Base-by-base conservation (phyloP, 2,329 filamentous ascomycete species). In the Nigrospora osmanthi region DNA sequence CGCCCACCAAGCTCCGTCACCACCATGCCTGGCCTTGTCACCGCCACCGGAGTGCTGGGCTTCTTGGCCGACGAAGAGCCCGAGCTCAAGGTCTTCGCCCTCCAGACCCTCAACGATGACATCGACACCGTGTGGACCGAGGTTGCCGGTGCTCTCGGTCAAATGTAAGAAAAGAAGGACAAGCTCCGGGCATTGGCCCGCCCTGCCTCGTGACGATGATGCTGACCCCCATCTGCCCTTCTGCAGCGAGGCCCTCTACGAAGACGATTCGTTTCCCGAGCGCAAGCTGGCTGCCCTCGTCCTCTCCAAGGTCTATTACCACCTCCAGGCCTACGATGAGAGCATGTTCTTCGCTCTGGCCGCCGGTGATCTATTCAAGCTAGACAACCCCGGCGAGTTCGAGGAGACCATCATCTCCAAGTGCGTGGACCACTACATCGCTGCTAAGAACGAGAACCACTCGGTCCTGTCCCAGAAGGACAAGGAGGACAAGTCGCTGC, bases 371-470 rank as follows among this genome's bases (percentile, higher is more conserved):
- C 82, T 95, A 41, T 96, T 98, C 75, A 88, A 94, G 71, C 80
- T 97, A 53, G 87, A 96, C 59, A 78, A 84, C 44, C 85, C 87
- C 43, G 87, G 89, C 67, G 93, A 98, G 72, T 98, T 95, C 61
- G 93, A 98, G 68, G 90, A 98, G 72, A 98, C 93, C 46, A 97
- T 98, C 70, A 90, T 97, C 65, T 91, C 91, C 48, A 96, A 94
- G 77, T 98, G 93, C 62, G 82, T 98, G 60, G 93, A 98, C 67
- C 94, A 94, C 53, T 98, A 96, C 71, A 96, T 98, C 60, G 83
- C 88, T 48, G 77, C 90, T 37, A 76, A 73, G 42, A 70, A 74
- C 37, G 68, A 73, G 49, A 71, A 73, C 53, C 73, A 78, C 55
- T 60, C 65, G 16, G 64, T 68, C 13, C 59, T 73, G 40, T 68